Evolutionary conservation across 306 rosid species (phyloP).

Genomic region (Dalbergia cochinchinensis): DNA sequence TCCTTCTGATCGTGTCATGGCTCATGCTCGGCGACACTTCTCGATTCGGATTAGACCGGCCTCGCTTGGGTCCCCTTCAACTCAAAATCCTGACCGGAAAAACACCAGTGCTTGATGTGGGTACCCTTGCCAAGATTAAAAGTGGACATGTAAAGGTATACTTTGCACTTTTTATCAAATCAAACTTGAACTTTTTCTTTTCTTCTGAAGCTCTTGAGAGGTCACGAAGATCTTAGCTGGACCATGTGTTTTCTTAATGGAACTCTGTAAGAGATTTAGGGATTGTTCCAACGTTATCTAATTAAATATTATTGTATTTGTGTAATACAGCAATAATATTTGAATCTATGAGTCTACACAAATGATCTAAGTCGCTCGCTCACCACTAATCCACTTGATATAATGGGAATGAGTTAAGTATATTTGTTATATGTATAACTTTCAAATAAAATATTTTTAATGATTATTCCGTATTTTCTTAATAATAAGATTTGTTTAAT

Average conservation of each 20-base stretch:
- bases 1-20: constrained; percentile 76
- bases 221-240: constrained; percentile 24
- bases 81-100: constrained; percentile 92
- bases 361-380: no score
- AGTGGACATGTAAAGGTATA: constrained; percentile 89
- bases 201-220: neutral
- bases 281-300: neutral
- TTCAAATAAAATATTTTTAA: no score
- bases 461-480: no score
- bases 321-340: no score
- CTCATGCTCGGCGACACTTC: constrained; percentile 87
- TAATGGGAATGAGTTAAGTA: no score
- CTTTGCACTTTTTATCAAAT: constrained; percentile 27
- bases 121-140: constrained; percentile 95
- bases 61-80: constrained; percentile 85
- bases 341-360: no score
- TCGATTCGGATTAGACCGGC: constrained; percentile 83
- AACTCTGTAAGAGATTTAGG: no score
- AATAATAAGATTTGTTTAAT: no score
- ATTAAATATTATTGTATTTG: no score
- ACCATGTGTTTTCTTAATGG: neutral
- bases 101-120: constrained; percentile 97
- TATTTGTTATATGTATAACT: no score
- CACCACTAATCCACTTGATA: no score
- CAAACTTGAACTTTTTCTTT: neutral